A percentile compares a stretch with the other conserved stretches of the same genome.
phyloP scores from a whole-genome alignment of 1,284 basidiomycete species.

The Rhodotorula mucilaginosa region DNA sequence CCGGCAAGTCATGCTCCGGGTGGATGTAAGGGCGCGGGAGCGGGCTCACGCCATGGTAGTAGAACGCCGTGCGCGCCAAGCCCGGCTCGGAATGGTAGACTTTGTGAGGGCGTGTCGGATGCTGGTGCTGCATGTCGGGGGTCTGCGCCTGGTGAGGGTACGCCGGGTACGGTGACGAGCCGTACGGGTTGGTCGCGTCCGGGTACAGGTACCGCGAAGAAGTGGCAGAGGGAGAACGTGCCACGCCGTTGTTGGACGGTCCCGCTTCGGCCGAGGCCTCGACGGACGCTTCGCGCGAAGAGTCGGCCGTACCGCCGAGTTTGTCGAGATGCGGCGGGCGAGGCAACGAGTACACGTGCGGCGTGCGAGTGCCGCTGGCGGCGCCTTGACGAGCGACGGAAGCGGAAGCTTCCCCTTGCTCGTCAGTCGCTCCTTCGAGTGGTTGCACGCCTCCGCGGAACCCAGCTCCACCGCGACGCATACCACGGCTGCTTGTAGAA shows the following conservation, averaged over 20 bases:
- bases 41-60: conserved; percentile 4
- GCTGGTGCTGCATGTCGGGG: conserved; percentile 16
- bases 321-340: conserved; percentile 22
- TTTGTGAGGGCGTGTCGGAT: conserved; percentile 1
- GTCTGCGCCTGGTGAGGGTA: conserved; percentile 16
- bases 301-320: background rate
- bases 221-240: background rate
- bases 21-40: conserved; percentile 14
- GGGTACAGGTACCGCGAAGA: conserved; percentile 11
- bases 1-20: conserved; percentile 9
- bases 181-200: conserved; percentile 15
- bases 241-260: background rate
- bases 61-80: conserved; percentile 2
- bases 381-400: background rate
- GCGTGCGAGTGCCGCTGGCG: background rate
- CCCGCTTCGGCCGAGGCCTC: background rate
- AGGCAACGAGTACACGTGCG: conserved; percentile 18
- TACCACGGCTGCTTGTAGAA: background rate
- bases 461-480: conserved; percentile 12
- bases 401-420: background rate
- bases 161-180: conserved; percentile 19
- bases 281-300: background rate
- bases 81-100: conserved; percentile 24
- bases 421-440: background rate
- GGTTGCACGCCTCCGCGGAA: background rate